Evolutionary conservation across 768 basidiomycete genomes (phyloP).

Genomic region (Macrolepiota dolichaula): DNA sequence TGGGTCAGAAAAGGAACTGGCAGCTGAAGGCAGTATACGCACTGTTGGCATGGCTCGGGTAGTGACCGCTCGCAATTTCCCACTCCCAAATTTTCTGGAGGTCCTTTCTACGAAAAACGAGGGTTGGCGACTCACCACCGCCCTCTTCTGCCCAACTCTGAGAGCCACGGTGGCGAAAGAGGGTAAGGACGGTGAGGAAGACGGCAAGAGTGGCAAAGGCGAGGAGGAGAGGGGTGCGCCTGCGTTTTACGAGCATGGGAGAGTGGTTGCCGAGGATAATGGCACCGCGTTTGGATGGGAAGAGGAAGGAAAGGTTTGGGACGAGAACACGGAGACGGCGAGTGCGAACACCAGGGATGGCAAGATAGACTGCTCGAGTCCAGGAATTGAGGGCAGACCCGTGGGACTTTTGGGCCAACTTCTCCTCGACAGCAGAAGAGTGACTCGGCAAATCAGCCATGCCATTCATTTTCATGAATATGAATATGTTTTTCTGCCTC

Average conservation of each 20-base stretch:
- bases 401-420: slow-evolving; percentile 29
- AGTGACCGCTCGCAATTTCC: slow-evolving; percentile 90
- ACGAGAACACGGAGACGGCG: slow-evolving; percentile 58
- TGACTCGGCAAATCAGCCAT: slow-evolving; percentile 37
- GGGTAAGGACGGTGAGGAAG: slow-evolving; percentile 40
- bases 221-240: slow-evolving; percentile 53
- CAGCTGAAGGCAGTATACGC: slow-evolving; percentile 22
- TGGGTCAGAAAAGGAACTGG: neutral
- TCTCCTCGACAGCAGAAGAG: slow-evolving; percentile 40
- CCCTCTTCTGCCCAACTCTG: slow-evolving; percentile 29
- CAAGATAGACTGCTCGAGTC: slow-evolving; percentile 53
- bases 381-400: slow-evolving; percentile 32
- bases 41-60: slow-evolving; percentile 73
- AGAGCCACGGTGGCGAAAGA: slow-evolving; percentile 3
- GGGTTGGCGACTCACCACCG: slow-evolving; percentile 53
- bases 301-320: slow-evolving; percentile 48
- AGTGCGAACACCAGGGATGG: slow-evolving; percentile 55
- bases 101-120: slow-evolving; percentile 68
- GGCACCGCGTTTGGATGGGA: slow-evolving; percentile 20
- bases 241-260: slow-evolving; percentile 30
- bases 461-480: slow-evolving; percentile 9
- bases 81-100: slow-evolving; percentile 88
- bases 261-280: slow-evolving; percentile 4
- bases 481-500: neutral
- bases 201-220: slow-evolving; percentile 48